Percentiles rank a stretch among this genome's conserved stretches.
Conservation (phyloP, 306 rosid genomes). For the Astragalus glycyphyllos region DNA sequence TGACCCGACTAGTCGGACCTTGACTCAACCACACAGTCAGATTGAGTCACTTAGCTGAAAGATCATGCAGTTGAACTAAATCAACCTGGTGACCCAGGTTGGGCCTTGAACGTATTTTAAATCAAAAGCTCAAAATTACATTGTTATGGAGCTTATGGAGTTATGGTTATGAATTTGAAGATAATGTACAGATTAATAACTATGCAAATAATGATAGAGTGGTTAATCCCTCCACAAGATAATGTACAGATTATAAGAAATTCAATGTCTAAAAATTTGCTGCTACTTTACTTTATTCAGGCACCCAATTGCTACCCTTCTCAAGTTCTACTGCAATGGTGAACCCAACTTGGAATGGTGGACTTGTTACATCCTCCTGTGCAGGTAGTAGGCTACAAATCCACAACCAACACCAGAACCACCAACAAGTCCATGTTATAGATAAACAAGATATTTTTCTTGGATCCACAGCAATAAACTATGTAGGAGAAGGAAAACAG, state of each 20-base stretch:
- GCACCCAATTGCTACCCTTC: constrained; percentile 69
- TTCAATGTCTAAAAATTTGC: constrained; percentile 7
- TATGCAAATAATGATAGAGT: no score
- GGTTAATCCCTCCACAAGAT: no score
- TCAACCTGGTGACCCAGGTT: no score
- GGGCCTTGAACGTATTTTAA: no score
- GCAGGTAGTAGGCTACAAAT: constrained; percentile 54
- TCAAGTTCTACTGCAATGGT: constrained; percentile 56
- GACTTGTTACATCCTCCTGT: constrained; percentile 51
- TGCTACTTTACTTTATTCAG: constrained; percentile 49
- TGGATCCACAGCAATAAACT: constrained; percentile 47
- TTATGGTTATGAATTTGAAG: no score
- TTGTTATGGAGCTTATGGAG: no score
- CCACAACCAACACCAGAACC: constrained; percentile 47
- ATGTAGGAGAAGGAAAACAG: constrained; percentile 52
- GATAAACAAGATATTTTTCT: constrained; percentile 57
- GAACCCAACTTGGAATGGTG: constrained; percentile 61
- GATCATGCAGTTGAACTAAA: no score
- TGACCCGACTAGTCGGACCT: no score
- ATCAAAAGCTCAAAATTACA: no score
- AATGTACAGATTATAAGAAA: neutral
- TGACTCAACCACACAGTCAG: no score
- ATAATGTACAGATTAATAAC: no score
- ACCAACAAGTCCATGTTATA: constrained; percentile 44
- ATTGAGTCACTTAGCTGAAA: no score